Percentiles rank a stretch among this genome's conserved stretches.
Evolutionary conservation across 2,329 filamentous ascomycete genomes (phyloP).

Genomic region (Botrytis elliptica): DNA sequence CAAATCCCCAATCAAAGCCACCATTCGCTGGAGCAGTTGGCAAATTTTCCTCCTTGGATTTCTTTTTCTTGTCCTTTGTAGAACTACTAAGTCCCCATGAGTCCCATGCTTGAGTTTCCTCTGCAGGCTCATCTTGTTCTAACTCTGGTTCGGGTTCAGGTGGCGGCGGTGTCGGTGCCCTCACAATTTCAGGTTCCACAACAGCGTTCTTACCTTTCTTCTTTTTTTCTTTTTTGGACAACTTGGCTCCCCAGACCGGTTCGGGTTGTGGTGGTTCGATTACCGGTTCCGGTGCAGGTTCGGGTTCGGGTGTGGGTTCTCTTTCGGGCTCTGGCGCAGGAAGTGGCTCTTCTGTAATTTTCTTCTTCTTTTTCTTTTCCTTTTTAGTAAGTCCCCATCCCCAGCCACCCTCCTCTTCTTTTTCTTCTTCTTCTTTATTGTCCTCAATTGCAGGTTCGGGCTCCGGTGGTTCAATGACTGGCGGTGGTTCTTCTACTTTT

Average conservation of each 20-base stretch:
- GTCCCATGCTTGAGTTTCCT: slow-evolving; percentile 39
- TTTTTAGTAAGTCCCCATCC: slow-evolving; percentile 42
- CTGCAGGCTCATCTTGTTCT: slow-evolving; percentile 26
- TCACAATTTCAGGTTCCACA: slow-evolving; percentile 35
- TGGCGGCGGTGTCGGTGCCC: slow-evolving; percentile 29
- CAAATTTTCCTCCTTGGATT: slow-evolving; percentile 13
- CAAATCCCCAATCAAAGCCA: slow-evolving; percentile 16
- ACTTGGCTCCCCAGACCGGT: slow-evolving; percentile 35
- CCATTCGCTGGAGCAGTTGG: slow-evolving; percentile 7
- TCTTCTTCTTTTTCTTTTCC: slow-evolving; percentile 40
- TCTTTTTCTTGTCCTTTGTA: slow-evolving; percentile 43
- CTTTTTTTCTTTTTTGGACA: slow-evolving; percentile 51
- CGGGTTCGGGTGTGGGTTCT: slow-evolving; percentile 31
- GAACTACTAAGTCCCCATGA: slow-evolving; percentile 32
- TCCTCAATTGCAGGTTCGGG: slow-evolving; percentile 39
- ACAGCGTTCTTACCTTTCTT: slow-evolving; percentile 42
- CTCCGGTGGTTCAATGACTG: slow-evolving; percentile 41
- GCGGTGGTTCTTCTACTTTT: slow-evolving; percentile 44
- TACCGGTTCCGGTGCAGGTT: slow-evolving; percentile 27
- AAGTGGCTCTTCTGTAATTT: slow-evolving; percentile 7
- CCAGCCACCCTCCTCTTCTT: slow-evolving; percentile 14
- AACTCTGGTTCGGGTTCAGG: slow-evolving; percentile 40
- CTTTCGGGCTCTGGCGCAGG: slow-evolving; percentile 17
- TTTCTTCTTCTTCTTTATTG: slow-evolving; percentile 2
- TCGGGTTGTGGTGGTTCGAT: slow-evolving; percentile 21